A percentile compares a stretch with the other conserved stretches of the same genome.
These are phyloP conservation scores for Malus hybrid DNA, from an alignment of 331 rosid genomes.

Conservation along the genomic window DNA sequence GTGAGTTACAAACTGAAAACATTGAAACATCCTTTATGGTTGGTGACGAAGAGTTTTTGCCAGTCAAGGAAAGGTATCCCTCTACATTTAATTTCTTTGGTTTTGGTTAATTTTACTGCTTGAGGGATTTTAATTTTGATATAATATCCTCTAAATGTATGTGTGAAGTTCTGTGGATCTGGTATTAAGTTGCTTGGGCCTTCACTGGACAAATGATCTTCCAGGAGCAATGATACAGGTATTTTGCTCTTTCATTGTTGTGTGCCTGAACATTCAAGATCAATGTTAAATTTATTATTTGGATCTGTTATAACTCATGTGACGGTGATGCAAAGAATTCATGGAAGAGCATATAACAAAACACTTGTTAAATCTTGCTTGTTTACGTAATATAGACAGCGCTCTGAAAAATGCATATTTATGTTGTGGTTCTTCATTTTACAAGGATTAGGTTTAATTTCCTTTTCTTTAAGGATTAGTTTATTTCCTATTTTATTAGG, in stretches of 20 bases:
- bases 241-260: background rate
- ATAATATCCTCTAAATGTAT: constrained; percentile 6
- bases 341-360: background rate
- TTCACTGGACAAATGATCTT: constrained; percentile 98
- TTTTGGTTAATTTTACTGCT: background rate
- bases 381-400: background rate
- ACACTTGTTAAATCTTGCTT: background rate
- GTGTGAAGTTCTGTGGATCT: constrained; percentile 77
- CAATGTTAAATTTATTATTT: background rate
- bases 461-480: too few relatives aligned
- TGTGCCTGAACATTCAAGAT: background rate
- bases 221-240: constrained; percentile 99
- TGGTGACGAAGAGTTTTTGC: constrained; percentile 87
- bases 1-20: constrained; percentile 14
- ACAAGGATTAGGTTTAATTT: too few relatives aligned
- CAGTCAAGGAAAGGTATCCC: constrained; percentile 47
- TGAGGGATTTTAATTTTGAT: constrained; percentile 8
- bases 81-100: background rate
- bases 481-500: too few relatives aligned
- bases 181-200: constrained; percentile 87
- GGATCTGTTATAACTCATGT: background rate
- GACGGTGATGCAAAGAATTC: background rate
- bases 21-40: constrained; percentile 60
- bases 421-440: background rate
- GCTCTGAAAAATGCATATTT: background rate